Percentiles rank a stretch among this genome's conserved stretches.
phyloP scores from a whole-genome alignment of 129 eudicot genomes.

The Lactuca saligna region DNA sequence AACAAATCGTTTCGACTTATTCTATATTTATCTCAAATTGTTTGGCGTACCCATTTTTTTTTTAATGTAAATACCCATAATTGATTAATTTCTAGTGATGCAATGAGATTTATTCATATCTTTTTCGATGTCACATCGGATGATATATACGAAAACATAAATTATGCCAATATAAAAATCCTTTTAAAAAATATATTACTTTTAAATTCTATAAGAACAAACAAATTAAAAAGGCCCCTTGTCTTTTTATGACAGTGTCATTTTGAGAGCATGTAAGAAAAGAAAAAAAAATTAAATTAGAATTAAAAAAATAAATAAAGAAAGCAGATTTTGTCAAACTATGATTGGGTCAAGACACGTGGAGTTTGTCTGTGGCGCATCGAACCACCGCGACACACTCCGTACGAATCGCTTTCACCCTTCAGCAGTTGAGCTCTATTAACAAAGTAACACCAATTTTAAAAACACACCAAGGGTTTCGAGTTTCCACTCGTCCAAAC shows the following conservation, averaged over 20 bases:
- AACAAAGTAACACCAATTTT: not conserved
- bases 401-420: slow-evolving; percentile 9
- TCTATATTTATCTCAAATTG: too few relatives aligned
- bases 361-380: slow-evolving; percentile 26
- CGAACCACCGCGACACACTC: slow-evolving; percentile 12
- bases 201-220: not conserved
- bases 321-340: slow-evolving; percentile 12
- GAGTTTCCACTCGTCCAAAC: not conserved
- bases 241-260: not conserved
- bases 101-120: too few relatives aligned
- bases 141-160: not conserved
- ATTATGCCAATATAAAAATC: not conserved
- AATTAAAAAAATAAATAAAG: not conserved
- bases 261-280: not conserved
- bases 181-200: not conserved
- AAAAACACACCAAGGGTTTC: slow-evolving; percentile 13
- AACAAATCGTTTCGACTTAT: too few relatives aligned
- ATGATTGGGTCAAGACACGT: slow-evolving; percentile 4
- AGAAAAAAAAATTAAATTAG: too few relatives aligned
- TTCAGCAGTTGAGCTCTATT: not conserved
- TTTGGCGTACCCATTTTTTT: too few relatives aligned
- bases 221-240: too few relatives aligned
- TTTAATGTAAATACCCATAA: too few relatives aligned
- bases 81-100: too few relatives aligned
- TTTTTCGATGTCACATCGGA: not conserved